phyloP scores from a whole-genome alignment of 2,329 filamentous ascomycete species.

The Knoxdaviesia capensis region DNA sequence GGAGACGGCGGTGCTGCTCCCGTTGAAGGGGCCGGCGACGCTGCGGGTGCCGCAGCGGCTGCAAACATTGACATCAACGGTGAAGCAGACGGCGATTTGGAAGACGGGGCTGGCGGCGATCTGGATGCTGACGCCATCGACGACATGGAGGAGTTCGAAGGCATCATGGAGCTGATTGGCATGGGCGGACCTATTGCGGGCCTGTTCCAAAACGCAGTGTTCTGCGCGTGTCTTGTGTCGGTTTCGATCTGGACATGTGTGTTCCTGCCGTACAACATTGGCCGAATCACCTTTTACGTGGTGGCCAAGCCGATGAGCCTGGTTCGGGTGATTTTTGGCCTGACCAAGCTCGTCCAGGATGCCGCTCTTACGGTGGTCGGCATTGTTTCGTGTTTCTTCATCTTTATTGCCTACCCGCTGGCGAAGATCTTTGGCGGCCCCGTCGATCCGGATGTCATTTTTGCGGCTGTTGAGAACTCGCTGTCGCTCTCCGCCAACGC shows the following conservation, averaged over 20 bases:
- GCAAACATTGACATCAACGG: slow-evolving; percentile 18
- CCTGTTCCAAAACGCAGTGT: slow-evolving; percentile 84
- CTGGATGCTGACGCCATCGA: slow-evolving; percentile 60
- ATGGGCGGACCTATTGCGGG: slow-evolving; percentile 86
- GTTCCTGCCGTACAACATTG: slow-evolving; percentile 81
- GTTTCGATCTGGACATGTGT: slow-evolving; percentile 71
- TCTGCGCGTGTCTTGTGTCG: slow-evolving; percentile 77
- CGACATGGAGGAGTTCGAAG: slow-evolving; percentile 86
- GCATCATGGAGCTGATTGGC: slow-evolving; percentile 85
- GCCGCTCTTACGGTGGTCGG: slow-evolving; percentile 45
- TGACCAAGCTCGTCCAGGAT: slow-evolving; percentile 68
- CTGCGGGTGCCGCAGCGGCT: slow-evolving; percentile 26
- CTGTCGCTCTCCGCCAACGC: slow-evolving; percentile 22
- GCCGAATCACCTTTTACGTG: slow-evolving; percentile 63
- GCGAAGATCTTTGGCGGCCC: slow-evolving; percentile 14
- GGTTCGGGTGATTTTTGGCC: slow-evolving; percentile 47
- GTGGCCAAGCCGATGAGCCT: slow-evolving; percentile 64
- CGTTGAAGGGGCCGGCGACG: slow-evolving; percentile 22
- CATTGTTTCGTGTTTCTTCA: slow-evolving; percentile 21
- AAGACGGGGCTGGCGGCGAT: slow-evolving; percentile 18
- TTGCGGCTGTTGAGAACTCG: slow-evolving; percentile 8
- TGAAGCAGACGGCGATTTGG: slow-evolving; percentile 19
- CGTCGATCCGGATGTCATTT: slow-evolving; percentile 11
- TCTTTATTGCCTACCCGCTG: slow-evolving; percentile 19
- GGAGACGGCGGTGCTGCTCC: slow-evolving; percentile 34